Evolutionary conservation across 1,284 basidiomycete species (phyloP), one percentile per base, ranked within the genome.

Genomic region (Melampsora americana): DNA sequence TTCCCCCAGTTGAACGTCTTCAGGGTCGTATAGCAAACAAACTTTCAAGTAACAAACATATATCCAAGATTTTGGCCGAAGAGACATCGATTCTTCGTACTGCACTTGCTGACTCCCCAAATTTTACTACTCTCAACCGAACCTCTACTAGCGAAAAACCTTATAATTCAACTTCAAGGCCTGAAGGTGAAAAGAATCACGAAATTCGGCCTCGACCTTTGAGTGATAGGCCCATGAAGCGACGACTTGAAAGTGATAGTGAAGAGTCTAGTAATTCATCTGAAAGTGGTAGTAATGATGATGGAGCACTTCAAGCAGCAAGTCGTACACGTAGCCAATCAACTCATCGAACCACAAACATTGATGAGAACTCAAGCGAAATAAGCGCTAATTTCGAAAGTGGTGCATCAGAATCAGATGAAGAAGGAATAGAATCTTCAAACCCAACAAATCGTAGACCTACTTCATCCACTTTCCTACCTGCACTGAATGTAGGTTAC

Each of bases 401-500:
- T 62, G 60, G 23, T 9, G 12, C 59, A 11, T 60, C 59, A 18
- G 30, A 26, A 62, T 16, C 23, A 20, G 26, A 62, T 23, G 60
- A 62, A 26, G 60, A 23, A 62, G 23, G 30, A 18, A 16, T 62
- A 2, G 26, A 32, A 62, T 26, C 3, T 62, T 18, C 23, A 23
- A 26, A 20, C 12, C 2, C 60, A 62, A 26, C 6, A 26, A 6
- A 26, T 18, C 26, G 26, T 28, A 53, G 69, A 5, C 44, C 69
- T 2, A 61, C 69, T 1, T 28, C 69, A 28, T 94, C 93, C 1
- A 89, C 89, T 0, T 97, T 96, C 85, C 86, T 97, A 1, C 95
- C 95, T 26, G 90, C 92, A 0, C 88, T 97, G 35, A 87, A 92
- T 1, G 88, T 90, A 9, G 94, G 94, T 0, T 98, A 91, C 82